Base-by-base conservation (phyloP, 2,329 filamentous ascomycete species). In the Seiridium cupressi region DNA sequence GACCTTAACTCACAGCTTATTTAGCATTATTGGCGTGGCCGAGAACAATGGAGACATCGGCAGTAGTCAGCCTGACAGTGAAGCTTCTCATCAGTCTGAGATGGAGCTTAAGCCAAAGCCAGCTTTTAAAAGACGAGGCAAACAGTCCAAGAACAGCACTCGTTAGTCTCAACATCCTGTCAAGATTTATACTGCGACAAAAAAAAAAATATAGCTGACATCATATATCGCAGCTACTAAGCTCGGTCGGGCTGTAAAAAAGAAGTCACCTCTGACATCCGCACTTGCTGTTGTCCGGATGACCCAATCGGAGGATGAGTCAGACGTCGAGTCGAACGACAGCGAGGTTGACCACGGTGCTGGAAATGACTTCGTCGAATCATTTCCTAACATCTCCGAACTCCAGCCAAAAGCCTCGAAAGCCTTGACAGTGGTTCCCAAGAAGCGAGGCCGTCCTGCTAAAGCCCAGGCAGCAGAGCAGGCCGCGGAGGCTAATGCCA, bases 201-300 rank as follows among this genome's bases (percentile, higher is more conserved):
- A 2, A 26, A 26, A 26, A 26, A 26, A 26, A 26, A 26, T 1
- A 26, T 26, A 26, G 18, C 18, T 26, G 18, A 26, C 18, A 26
- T 26, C 18, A 26, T 26, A 26, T 26, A 26, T 26, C 18, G 18
- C 18, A 26, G 18, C 18, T 26, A 26, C 18, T 26, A 26, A 26
- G 18, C 18, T 26, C 18, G 18, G 18, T 26, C 18, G 38, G 38
- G 38, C 46, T 48, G n/a, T 3, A 44, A 9, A 8, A n/a, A 48
- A 31, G n/a, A 48, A 1, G 77, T 73, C 65, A 48, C 46, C 7
- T n/a, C 6, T n/a, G 46, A 48, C 8, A 48, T 7, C 46, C 18
- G 46, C 9, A 48, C 49, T 8, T 51, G 5, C 49, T 8, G 31
- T 51, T 51, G 49, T 51, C 31, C 49, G 49, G 9, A 51, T 51